These are phyloP conservation scores for Suillus luteus DNA, from an alignment of 768 basidiomycete species.

Conservation along the genomic window DNA sequence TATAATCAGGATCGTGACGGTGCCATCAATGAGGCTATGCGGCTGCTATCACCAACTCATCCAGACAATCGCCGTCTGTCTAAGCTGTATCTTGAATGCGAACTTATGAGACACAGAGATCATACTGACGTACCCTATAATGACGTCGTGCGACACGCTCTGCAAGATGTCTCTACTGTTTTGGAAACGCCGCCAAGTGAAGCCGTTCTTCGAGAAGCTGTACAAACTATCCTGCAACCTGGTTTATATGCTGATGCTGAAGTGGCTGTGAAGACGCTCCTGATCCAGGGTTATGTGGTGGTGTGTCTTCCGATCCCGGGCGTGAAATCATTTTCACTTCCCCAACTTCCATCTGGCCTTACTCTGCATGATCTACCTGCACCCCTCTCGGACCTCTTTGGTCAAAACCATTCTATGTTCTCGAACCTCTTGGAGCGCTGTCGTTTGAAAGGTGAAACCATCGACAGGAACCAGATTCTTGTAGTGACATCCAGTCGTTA, in stretches of 20 bases:
- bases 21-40: neutral
- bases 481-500: slow-evolving; percentile 7
- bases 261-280: neutral
- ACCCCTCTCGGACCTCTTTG: neutral
- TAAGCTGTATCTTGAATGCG: slow-evolving; percentile 6
- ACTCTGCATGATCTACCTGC: neutral
- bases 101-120: slow-evolving; percentile 9
- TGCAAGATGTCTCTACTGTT: neutral
- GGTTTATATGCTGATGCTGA: slow-evolving; percentile 3
- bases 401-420: neutral
- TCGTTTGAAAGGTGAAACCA: too few relatives aligned
- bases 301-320: slow-evolving; percentile 3
- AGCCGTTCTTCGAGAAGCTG: neutral
- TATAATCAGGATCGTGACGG: neutral
- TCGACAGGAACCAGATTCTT: slow-evolving; percentile 1
- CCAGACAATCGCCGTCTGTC: neutral
- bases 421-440: neutral
- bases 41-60: too few relatives aligned
- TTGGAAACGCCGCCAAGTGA: neutral
- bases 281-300: neutral
- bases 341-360: slow-evolving; percentile 4
- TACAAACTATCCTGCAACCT: slow-evolving; percentile 2
- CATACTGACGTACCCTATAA: neutral
- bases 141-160: neutral
- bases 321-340: neutral